Evolutionary conservation across 2,329 filamentous ascomycete species (phyloP), one percentile per base, ranked within the genome.

Genomic region (Cladosporium phlei): DNA sequence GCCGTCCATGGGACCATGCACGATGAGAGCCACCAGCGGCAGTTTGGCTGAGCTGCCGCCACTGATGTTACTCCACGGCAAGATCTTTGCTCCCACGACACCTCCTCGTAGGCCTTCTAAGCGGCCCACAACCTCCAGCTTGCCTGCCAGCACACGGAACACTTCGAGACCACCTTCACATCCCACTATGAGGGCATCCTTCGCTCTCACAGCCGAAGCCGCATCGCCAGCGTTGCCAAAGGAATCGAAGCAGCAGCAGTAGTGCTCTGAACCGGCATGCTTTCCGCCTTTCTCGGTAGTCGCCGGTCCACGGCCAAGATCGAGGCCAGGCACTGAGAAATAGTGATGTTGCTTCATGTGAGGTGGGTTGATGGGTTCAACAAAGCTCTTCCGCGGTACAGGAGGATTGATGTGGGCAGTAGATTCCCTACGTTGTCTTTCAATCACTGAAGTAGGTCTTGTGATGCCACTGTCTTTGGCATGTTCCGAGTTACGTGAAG

Each of bases 111-210:
- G 72, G 4, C 87, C 88, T 59, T 85, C 83, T 38, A 96, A 69
- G 47, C 80, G 80, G 16, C 83, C 83, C 22, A 88, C 69, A 17
- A 79, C 75, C 46, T 88, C 84, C 45, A 88, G 66, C 38, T 85
- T 85, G 51, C 82, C 81, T 59, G 84, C 86, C 33, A 82, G 80
- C 22, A 94, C 76, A 16, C 80, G 75, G 54, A 87, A 83, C 12
- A 95, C 77, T 53, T 91, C 85, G 39, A 96, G 62, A 1, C 83
- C 83, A 32, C 88, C 87, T 62, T 95, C 85, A 55, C 83, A 88
- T 1, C 90, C 90, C 7, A 88, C 78, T 4, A 95, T 66, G 34
- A 89, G 71, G 20, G 86, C 80, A 63, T 85, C 83, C 59, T 86
- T 77, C 45, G 69, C 60, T 10, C 60, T 57, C 21, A 57, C 64